phyloP scores from a whole-genome alignment of 108 stramenopile genomes.

The Skeletonema potamos region DNA sequence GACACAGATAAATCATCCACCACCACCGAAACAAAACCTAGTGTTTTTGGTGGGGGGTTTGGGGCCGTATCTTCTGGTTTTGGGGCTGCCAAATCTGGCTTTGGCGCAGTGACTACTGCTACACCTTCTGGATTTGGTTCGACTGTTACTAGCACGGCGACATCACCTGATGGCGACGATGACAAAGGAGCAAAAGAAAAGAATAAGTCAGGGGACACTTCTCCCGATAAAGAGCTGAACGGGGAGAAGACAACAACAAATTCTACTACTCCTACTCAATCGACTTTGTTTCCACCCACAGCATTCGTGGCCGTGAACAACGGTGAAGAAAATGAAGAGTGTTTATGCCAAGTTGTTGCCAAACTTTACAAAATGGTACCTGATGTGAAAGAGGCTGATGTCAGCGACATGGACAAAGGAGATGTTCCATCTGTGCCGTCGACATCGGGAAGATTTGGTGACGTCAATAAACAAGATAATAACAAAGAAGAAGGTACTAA shows the following conservation, averaged over 20 bases:
- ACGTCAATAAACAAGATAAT: slow-evolving; percentile 13
- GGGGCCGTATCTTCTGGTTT: slow-evolving; percentile 25
- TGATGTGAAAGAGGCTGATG: slow-evolving; percentile 19
- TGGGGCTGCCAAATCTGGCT: slow-evolving; percentile 23
- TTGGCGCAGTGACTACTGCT: neutral
- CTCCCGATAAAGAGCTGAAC: neutral
- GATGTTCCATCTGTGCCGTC: slow-evolving; percentile 40
- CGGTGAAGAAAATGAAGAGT: slow-evolving; percentile 71
- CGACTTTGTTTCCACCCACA: slow-evolving; percentile 4
- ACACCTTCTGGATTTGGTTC: neutral
- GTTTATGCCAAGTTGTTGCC: slow-evolving; percentile 55
- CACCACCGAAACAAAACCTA: slow-evolving; percentile 1
- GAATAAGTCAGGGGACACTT: neutral
- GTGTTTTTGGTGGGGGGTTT: slow-evolving; percentile 32
- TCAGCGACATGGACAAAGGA: slow-evolving; percentile 2
- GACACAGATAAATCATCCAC: neutral
- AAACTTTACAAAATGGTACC: slow-evolving; percentile 59
- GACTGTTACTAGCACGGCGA: neutral
- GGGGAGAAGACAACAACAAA: neutral
- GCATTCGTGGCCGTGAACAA: slow-evolving; percentile 26
- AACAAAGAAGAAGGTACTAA: neutral
- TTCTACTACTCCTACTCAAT: slow-evolving; percentile 12
- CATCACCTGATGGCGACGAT: neutral
- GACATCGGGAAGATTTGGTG: slow-evolving; percentile 34
- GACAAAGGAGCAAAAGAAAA: neutral